Conservation (phyloP, 2,329 filamentous ascomycete genomes). For the Phaeosphaeriaceae sp. region DNA sequence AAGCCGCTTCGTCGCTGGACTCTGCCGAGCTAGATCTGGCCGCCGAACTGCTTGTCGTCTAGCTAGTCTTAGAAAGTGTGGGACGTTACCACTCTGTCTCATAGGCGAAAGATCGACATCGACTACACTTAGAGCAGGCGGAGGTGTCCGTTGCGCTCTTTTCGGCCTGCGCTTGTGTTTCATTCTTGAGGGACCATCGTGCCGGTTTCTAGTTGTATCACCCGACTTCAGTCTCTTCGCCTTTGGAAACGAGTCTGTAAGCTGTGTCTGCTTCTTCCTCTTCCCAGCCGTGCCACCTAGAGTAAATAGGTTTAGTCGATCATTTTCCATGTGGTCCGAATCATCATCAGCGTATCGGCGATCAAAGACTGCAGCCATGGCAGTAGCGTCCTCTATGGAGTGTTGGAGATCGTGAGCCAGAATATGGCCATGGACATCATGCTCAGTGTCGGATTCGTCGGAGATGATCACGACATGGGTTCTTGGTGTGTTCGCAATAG, state of each 20-base stretch:
- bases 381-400: constrained; percentile 22
- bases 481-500: constrained; percentile 9
- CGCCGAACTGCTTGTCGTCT: constrained; percentile 58
- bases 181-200: constrained; percentile 1
- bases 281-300: constrained; percentile 27
- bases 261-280: constrained; percentile 47
- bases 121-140: constrained; percentile 56
- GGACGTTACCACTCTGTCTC: constrained; percentile 43
- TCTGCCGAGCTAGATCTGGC: constrained; percentile 58
- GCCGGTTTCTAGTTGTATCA: constrained; percentile 4
- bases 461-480: constrained; percentile 39
- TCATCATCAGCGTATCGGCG: constrained; percentile 34
- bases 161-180: constrained; percentile 17
- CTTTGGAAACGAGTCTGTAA: constrained; percentile 44
- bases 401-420: constrained; percentile 22
- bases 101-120: constrained; percentile 53
- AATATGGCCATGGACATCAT: constrained; percentile 6
- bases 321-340: constrained; percentile 53
- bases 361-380: constrained; percentile 34
- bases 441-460: constrained; percentile 43
- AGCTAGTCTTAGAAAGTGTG: constrained; percentile 64
- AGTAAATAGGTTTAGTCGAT: constrained; percentile 50
- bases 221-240: constrained; percentile 23
- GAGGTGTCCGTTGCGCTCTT: constrained; percentile 18
- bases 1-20: constrained; percentile 60